These are phyloP conservation scores for Ceratobasidium sp. DNA, from an alignment of 1,284 basidiomycete genomes.

Conservation along the genomic window DNA sequence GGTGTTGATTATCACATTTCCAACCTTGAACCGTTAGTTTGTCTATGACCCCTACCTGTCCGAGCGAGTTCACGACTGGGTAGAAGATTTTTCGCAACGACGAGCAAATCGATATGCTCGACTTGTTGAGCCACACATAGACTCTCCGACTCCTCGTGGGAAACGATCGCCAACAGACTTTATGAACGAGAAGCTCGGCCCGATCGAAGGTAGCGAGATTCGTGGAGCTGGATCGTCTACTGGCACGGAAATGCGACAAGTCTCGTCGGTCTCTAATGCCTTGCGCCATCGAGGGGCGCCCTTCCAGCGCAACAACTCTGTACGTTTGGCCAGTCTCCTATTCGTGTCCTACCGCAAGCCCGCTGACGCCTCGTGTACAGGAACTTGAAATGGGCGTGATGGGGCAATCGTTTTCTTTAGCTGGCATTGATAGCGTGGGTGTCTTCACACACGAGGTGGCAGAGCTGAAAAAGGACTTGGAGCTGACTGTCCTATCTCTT, in stretches of 20 bases:
- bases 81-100: conserved; percentile 33
- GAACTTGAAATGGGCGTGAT: conserved; percentile 41
- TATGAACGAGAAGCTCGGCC: conserved; percentile 37
- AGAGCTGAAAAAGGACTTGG: conserved; percentile 10
- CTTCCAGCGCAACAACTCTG: conserved; percentile 37
- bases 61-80: neutral
- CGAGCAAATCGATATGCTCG: conserved; percentile 20
- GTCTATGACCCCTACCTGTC: conserved; percentile 44
- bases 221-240: conserved; percentile 23
- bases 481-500: conserved; percentile 14
- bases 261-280: conserved; percentile 18
- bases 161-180: conserved; percentile 25
- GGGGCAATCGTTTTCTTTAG: conserved; percentile 32
- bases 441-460: conserved; percentile 24
- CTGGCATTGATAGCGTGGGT: conserved; percentile 34
- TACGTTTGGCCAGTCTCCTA: conserved; percentile 8
- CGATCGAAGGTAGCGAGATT: neutral
- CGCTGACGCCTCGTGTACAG: conserved; percentile 47
- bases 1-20: neutral
- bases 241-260: conserved; percentile 41
- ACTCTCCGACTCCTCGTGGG: conserved; percentile 29
- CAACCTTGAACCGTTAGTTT: conserved; percentile 19
- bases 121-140: conserved; percentile 33
- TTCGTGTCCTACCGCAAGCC: conserved; percentile 15
- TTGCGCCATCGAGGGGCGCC: conserved; percentile 28